These are phyloP conservation scores for Fusarium sp. DNA, from an alignment of 2,329 filamentous ascomycete species.

Conservation along the genomic window DNA sequence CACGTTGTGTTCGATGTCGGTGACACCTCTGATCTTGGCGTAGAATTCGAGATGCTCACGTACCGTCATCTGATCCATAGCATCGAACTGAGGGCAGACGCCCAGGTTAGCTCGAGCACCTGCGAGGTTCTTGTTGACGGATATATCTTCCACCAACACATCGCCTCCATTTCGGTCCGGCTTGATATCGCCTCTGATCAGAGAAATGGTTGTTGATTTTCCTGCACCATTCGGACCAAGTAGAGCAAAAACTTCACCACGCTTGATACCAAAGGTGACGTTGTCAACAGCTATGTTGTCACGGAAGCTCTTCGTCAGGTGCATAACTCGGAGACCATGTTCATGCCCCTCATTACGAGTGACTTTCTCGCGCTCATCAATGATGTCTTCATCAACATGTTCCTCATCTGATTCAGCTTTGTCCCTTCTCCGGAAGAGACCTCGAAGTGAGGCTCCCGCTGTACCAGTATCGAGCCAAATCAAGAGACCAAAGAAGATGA, in stretches of 20 bases:
- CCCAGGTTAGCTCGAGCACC: conserved; percentile 79
- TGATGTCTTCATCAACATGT: conserved; percentile 65
- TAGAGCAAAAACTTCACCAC: conserved; percentile 85
- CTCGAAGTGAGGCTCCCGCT: conserved; percentile 60
- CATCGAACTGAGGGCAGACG: conserved; percentile 90
- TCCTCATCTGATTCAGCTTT: conserved; percentile 42
- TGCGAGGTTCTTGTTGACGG: conserved; percentile 75
- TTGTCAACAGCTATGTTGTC: conserved; percentile 84
- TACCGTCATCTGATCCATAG: conserved; percentile 91
- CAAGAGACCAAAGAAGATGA: conserved; percentile 74
- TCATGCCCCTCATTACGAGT: conserved; percentile 48
- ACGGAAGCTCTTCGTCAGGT: conserved; percentile 82
- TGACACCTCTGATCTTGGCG: conserved; percentile 80
- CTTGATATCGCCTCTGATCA: conserved; percentile 87
- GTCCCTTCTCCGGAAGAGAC: conserved; percentile 48
- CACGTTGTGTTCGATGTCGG: conserved; percentile 80
- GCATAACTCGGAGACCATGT: conserved; percentile 79
- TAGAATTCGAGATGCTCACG: conserved; percentile 89
- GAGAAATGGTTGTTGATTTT: conserved; percentile 87
- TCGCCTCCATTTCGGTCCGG: conserved; percentile 77
- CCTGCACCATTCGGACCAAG: conserved; percentile 92
- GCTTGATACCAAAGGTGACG: conserved; percentile 81
- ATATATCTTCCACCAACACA: conserved; percentile 79
- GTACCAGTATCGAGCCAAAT: conserved; percentile 84
- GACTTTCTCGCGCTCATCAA: conserved; percentile 70